Evolutionary conservation across 2,329 filamentous ascomycete genomes (phyloP).

Genomic region (Colletotrichum destructivum): DNA sequence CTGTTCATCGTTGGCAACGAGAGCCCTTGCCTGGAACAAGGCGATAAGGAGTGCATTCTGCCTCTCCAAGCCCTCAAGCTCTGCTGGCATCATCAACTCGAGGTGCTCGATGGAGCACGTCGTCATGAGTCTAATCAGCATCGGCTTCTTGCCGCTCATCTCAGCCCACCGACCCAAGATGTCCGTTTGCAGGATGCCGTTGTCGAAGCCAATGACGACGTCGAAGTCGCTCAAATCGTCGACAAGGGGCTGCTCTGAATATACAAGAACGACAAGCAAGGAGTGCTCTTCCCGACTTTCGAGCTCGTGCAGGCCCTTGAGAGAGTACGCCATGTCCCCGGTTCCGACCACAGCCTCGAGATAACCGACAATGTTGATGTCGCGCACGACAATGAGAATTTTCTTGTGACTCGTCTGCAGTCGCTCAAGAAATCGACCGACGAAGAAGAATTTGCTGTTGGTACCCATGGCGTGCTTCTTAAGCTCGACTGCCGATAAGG

Average conservation of each 20-base stretch:
- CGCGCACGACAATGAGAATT: conserved; percentile 68
- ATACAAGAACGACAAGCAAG: conserved; percentile 60
- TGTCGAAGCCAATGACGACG: conserved; percentile 69
- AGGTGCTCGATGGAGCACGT: conserved; percentile 71
- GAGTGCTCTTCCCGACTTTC: conserved; percentile 48
- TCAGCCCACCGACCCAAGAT: conserved; percentile 35
- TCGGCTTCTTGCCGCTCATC: conserved; percentile 51
- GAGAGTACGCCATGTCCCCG: conserved; percentile 54
- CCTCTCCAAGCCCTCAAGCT: conserved; percentile 60
- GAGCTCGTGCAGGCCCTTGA: conserved; percentile 53
- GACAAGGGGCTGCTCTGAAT: conserved; percentile 56
- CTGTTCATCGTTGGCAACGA: conserved; percentile 41
- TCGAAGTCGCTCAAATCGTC: conserved; percentile 60
- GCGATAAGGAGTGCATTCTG: conserved; percentile 60
- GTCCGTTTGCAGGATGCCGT: conserved; percentile 60
- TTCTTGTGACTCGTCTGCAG: conserved; percentile 61
- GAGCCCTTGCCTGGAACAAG: conserved; percentile 50
- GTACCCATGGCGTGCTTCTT: conserved; percentile 69
- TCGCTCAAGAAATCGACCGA: conserved; percentile 67
- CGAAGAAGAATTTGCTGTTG: conserved; percentile 73
- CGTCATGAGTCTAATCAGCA: conserved; percentile 65
- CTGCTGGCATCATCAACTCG: conserved; percentile 60
- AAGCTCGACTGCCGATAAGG: conserved; percentile 57
- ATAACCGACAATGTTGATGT: conserved; percentile 65
- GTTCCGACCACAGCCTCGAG: conserved; percentile 64